Evolutionary conservation across 345 rosid species (phyloP).

Genomic region (Abelmoschus esculentus): DNA sequence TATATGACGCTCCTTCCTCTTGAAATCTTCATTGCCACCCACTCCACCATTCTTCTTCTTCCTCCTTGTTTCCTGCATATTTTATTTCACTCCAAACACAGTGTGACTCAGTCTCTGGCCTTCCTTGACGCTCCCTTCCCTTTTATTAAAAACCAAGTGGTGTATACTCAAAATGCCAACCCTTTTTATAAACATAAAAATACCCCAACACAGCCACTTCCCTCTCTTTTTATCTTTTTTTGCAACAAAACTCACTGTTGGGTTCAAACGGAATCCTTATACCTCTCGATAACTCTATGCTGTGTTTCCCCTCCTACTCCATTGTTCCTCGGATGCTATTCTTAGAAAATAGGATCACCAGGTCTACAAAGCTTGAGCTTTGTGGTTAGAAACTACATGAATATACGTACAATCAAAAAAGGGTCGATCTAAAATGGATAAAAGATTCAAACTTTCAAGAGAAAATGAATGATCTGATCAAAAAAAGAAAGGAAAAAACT

Average conservation of each 20-base stretch:
- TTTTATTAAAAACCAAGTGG: slow-evolving; percentile 42
- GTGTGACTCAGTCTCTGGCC: not conserved
- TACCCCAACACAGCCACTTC: slow-evolving; percentile 14
- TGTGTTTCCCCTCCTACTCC: not conserved
- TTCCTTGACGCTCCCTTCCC: slow-evolving; percentile 50
- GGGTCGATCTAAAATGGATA: slow-evolving; percentile 20
- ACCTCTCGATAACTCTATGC: slow-evolving; percentile 20
- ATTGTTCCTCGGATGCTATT: slow-evolving; percentile 43
- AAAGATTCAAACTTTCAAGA: slow-evolving; percentile 1
- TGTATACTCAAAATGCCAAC: slow-evolving; percentile 42
- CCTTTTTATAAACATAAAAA: slow-evolving; percentile 18
- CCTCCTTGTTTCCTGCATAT: slow-evolving; percentile 38
- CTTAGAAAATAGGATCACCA: not conserved
- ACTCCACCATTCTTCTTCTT: slow-evolving; percentile 33
- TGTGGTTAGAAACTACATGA: not conserved
- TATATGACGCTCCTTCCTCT: slow-evolving; percentile 85
- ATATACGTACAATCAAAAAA: slow-evolving; percentile 1
- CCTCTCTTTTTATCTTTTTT: not conserved
- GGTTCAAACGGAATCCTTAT: slow-evolving; percentile 37
- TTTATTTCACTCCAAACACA: slow-evolving; percentile 2
- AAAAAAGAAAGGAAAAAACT: not conserved
- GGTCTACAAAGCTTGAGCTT: not conserved
- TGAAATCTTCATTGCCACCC: slow-evolving; percentile 45
- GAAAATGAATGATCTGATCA: too few species aligned
- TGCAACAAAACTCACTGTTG: slow-evolving; percentile 27